These are phyloP conservation scores for Fusarium euwallaceae DNA, from an alignment of 2,329 filamentous ascomycete species.

Conservation along the genomic window DNA sequence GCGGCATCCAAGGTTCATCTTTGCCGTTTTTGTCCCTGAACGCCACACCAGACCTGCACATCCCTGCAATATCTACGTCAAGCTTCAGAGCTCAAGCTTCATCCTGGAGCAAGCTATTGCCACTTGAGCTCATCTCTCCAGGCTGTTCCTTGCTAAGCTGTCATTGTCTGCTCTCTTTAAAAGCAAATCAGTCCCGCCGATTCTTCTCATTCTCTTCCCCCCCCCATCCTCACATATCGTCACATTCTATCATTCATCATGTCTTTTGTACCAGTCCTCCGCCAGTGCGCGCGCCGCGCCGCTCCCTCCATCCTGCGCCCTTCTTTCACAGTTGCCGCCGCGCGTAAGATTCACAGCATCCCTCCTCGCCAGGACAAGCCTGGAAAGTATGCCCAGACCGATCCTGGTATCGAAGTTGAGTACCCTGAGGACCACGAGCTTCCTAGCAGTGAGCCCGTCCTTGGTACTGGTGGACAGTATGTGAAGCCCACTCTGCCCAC, in stretches of 20 bases:
- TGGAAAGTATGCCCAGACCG: slow-evolving; percentile 83
- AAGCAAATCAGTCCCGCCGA: background rate
- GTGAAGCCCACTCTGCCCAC: slow-evolving; percentile 87
- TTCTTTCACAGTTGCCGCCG: slow-evolving; percentile 39
- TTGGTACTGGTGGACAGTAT: slow-evolving; percentile 82
- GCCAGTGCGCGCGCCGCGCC: slow-evolving; percentile 47
- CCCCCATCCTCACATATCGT: background rate
- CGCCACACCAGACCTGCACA: slow-evolving; percentile 27
- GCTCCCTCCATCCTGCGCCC: slow-evolving; percentile 40
- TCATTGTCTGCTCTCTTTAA: slow-evolving; percentile 23
- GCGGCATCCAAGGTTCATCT: slow-evolving; percentile 23
- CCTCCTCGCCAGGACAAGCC: slow-evolving; percentile 57
- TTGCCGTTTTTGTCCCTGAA: slow-evolving; percentile 35
- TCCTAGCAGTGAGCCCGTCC: slow-evolving; percentile 77
- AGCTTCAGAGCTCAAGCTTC: slow-evolving; percentile 35
- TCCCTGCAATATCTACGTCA: slow-evolving; percentile 38
- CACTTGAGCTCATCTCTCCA: slow-evolving; percentile 29
- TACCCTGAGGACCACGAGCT: slow-evolving; percentile 82
- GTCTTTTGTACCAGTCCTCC: slow-evolving; percentile 46
- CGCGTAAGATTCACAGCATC: slow-evolving; percentile 51
- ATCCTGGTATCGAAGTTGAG: slow-evolving; percentile 81
- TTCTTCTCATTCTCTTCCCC: background rate
- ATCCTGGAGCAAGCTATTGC: slow-evolving; percentile 19
- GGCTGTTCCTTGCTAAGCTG: slow-evolving; percentile 9
- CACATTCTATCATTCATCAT: slow-evolving; percentile 18